Conservation (phyloP, 345 rosid species). For the Hibiscus tridactylites region DNA sequence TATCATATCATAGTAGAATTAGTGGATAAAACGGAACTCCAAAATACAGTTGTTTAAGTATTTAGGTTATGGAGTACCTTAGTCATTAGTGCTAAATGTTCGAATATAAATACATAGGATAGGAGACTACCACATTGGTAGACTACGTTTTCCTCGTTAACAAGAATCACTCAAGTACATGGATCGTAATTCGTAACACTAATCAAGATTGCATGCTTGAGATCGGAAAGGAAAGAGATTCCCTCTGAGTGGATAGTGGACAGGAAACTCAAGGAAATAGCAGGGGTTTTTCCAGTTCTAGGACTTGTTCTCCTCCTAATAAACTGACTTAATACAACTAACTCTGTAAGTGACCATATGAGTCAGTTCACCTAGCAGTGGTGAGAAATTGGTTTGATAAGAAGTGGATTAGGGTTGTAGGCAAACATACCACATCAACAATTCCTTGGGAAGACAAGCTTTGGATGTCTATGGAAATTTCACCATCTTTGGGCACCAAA, state of each 20-base stretch:
- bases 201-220: neutral
- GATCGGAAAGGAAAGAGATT: neutral
- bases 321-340: neutral
- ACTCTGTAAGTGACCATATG: neutral
- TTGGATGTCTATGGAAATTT: conserved; percentile 49
- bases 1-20: neutral
- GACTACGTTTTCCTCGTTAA: neutral
- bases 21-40: neutral
- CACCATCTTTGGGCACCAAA: conserved; percentile 71
- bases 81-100: neutral
- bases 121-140: neutral
- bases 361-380: neutral
- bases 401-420: neutral
- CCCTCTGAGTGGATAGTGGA: neutral
- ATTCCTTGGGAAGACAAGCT: conserved; percentile 59
- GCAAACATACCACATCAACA: conserved; percentile 47
- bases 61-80: neutral
- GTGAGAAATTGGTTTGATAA: neutral
- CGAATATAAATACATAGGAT: neutral
- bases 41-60: neutral
- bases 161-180: neutral
- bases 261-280: neutral
- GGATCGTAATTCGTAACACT: neutral
- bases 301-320: neutral
- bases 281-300: conserved; percentile 1